Evolutionary conservation across 2,329 filamentous ascomycete genomes (phyloP), one percentile per base, ranked within the genome.

Genomic region (Amauroascus niger): DNA sequence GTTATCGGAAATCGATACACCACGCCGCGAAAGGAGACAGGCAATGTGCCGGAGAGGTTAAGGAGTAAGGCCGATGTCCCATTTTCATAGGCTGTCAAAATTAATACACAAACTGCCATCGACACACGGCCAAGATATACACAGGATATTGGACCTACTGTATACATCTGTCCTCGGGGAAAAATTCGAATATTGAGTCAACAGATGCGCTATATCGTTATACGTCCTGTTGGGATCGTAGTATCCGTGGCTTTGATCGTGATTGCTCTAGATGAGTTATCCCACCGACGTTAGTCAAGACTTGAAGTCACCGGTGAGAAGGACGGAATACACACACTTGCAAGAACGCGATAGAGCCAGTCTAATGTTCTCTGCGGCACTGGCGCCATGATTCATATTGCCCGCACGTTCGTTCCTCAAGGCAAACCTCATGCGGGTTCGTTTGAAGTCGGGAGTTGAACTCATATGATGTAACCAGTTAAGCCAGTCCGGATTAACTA

Each of bases 311-410:
- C 45, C 33, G 35, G 13, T n/a, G 18, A 26, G n/a, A n/a, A 49
- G 22, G 32, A 32, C 22, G 47, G 39, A 20, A 40, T 33, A 54
- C 61, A 41, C 73, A 88, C 86, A 63, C 83, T 87, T 40, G 85
- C 87, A 55, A 97, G 74, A 53, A 95, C 84, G 71, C 87, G 93
- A 73, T 95, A 95, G 5, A 97, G 82, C 91, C 91, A 97, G 73
- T 89, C 90, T 65, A 97, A 78, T 57, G 94, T 85, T 73, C 89
- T 87, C 71, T 95, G 89, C 64, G 88, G 86, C 67, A 95, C 87
- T 63, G 83, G 81, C 57, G 77, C 72, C 77, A 55, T 59, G 56
- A 35, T 55, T 52, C 28, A 33, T 32, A 39, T 24, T 7, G 22
- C 13, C 20, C 13, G 2, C 16, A 3, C 20, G 20, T 41, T 35